phyloP scores from a whole-genome alignment of 805 yeast species.

The Lipomyces sp. region DNA sequence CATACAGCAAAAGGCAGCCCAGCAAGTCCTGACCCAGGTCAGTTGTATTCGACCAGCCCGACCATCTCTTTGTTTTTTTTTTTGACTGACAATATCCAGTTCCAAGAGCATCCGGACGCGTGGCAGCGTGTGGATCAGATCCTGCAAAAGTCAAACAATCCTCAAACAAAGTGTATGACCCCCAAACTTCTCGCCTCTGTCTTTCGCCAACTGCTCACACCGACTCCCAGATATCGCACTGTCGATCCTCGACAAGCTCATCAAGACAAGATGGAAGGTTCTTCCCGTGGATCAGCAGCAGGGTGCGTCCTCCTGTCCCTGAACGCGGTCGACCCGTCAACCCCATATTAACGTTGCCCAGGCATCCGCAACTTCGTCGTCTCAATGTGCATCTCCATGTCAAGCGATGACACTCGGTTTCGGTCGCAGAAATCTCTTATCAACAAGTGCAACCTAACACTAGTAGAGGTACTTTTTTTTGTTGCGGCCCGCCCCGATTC shows the following conservation, averaged over 20 bases:
- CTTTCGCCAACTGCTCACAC: not conserved
- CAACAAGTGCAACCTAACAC: constrained; percentile 87
- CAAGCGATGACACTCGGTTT: constrained; percentile 76
- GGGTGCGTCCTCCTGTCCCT: constrained; percentile 18
- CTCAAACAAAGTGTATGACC: constrained; percentile 73
- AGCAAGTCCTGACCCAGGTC: constrained; percentile 39
- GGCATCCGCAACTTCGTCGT: constrained; percentile 94
- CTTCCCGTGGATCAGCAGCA: constrained; percentile 83
- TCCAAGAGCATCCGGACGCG: constrained; percentile 91
- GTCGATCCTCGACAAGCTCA: constrained; percentile 82
- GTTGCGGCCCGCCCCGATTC: not conserved
- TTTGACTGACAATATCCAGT: constrained; percentile 38
- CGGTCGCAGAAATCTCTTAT: constrained; percentile 74
- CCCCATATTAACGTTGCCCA: not conserved
- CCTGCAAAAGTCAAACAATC: constrained; percentile 67
- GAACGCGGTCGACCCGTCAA: not conserved
- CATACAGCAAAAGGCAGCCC: constrained; percentile 40
- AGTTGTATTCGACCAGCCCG: not conserved
- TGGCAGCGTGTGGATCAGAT: constrained; percentile 94
- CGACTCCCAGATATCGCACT: constrained; percentile 58
- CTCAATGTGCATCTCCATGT: constrained; percentile 86
- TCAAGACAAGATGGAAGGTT: constrained; percentile 90
- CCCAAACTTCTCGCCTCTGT: not conserved
- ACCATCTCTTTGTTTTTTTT: not conserved
- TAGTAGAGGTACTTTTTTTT: constrained; percentile 47